Conservation (phyloP, 495 filamentous ascomycete genomes). For the Trichoderma reesei region DNA sequence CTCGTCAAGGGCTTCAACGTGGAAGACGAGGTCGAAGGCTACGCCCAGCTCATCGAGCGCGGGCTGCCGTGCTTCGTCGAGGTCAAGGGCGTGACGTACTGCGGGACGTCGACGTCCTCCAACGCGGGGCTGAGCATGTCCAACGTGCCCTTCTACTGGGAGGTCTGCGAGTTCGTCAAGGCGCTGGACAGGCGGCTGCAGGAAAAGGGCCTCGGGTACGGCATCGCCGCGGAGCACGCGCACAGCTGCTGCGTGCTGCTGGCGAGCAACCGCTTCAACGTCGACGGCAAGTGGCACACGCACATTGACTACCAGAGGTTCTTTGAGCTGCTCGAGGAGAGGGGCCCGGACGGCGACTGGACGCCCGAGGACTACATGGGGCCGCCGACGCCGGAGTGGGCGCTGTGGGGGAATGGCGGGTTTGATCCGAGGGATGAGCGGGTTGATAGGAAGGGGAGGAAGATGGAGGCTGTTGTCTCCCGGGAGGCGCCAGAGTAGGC, state of each 20-base stretch:
- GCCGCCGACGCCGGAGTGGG: constrained; percentile 79
- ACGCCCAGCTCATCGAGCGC: constrained; percentile 76
- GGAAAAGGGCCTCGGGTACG: constrained; percentile 64
- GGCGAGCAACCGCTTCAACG: constrained; percentile 63
- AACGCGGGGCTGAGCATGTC: constrained; percentile 84
- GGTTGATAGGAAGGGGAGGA: constrained; percentile 66
- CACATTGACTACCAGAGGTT: constrained; percentile 83
- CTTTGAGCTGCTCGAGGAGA: constrained; percentile 70
- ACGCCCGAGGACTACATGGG: constrained; percentile 84
- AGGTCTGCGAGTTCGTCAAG: constrained; percentile 70
- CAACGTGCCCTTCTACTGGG: constrained; percentile 91
- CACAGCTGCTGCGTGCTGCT: constrained; percentile 89
- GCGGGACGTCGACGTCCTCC: constrained; percentile 72
- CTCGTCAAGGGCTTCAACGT: constrained; percentile 95
- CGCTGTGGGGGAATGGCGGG: constrained; percentile 84
- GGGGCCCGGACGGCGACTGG: constrained; percentile 55
- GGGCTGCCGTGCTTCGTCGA: constrained; percentile 86
- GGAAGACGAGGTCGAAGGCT: constrained; percentile 83
- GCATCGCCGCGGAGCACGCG: constrained; percentile 87
- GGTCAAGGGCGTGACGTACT: constrained; percentile 94
- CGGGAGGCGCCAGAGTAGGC: constrained; percentile 7
- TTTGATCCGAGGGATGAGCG: constrained; percentile 86
- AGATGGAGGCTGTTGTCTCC: constrained; percentile 23
- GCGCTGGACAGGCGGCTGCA: constrained; percentile 57
- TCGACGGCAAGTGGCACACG: constrained; percentile 77